Evolutionary conservation across 2,329 filamentous ascomycete species (phyloP), one percentile per base, ranked within the genome.

Genomic region (Aureobasidium sp.): DNA sequence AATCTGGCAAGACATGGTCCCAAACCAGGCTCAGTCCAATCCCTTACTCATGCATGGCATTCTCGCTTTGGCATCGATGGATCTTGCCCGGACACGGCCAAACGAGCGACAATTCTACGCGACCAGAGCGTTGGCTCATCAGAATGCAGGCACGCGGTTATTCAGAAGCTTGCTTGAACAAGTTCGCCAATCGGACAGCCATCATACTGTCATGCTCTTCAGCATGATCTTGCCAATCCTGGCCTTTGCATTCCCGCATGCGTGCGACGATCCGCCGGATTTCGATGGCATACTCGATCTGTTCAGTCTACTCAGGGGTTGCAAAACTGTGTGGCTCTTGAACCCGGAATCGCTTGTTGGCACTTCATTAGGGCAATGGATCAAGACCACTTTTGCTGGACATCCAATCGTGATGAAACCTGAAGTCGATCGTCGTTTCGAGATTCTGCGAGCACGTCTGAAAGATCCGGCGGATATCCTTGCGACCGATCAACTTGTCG

Each of bases 111-210:
- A 60, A 29, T 21, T 53, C 11, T 69, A 67, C 37, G 66, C 66
- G 6, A 66, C 66, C 2, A 60, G 67, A 35, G 68, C 63, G 13
- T 58, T 70, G 11, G 62, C 68, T 54, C 68, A 70, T 59, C 69
- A 70, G 45, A 65, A 68, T 29, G 49, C 61, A 19, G 66, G 65
- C 5, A 62, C 68, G 17, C 61, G 65, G 23, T 60, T 66, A 11
- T 70, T 69, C 25, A 65, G 68, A 55, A 59, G 57, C 2, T 60
- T 66, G 50, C 58, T 68, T 35, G 54, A n/a, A 54, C 50, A 51
- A 60, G 37, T 31, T 33, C 21, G 63, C 63, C 8, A 58, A 62
- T 21, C 65, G 11, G 47, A 60, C 21, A 37, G 27, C 31, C 37
- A 65, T 29, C 27, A 65, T 38, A 60, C 63, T 21, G 53, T 65